Evolutionary conservation across 768 basidiomycete genomes (phyloP), one percentile per base, ranked within the genome.

Genomic region (Kwoniella heveanensis): DNA sequence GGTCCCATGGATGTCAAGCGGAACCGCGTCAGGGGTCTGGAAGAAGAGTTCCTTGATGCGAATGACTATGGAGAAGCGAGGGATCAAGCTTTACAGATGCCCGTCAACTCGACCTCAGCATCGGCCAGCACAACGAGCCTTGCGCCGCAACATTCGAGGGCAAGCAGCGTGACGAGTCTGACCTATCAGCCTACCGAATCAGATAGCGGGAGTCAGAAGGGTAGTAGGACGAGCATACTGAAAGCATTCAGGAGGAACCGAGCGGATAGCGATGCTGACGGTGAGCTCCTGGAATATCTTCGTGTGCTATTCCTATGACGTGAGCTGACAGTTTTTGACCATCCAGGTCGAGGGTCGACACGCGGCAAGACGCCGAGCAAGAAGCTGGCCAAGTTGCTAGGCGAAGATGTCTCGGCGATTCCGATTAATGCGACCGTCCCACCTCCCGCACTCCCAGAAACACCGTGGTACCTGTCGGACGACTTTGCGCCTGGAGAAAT

Each of bases 381-480:
- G 64, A 80, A 78, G 57, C 68, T 77, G 1, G 74, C 78, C 52
- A 79, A 79, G 52, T 22, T 80, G 22, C 67, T 81, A 22, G 77
- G 80, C 10, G 76, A 79, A 55, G 75, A 76, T 39, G 32, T 65
- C 48, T 25, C 59, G 3, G 37, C 39, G 4, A 51, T 68, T 13
- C 64, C 64, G 15, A 57, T 54, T n/a, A 50, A 49, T 25, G 50
- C 63, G 32, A 57, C 62, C 25, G 55, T 57, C 4, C 54, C 62
- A 15, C 63, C 53, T 7, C 52, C 55, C 22, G 46, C 53, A 17
- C 55, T 37, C 8, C 48, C 51, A 22, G 69, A 76, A 44, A 70
- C 70, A 73, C 90, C 95, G 1, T 91, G 90, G 90, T 97, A 90
- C 80, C 84, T 99, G 52, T 86, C 86, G 6, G 86, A 89, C 13